These are phyloP conservation scores for Lasiodiplodia gonubiensis DNA, from an alignment of 2,329 filamentous ascomycete species.

Conservation along the genomic window DNA sequence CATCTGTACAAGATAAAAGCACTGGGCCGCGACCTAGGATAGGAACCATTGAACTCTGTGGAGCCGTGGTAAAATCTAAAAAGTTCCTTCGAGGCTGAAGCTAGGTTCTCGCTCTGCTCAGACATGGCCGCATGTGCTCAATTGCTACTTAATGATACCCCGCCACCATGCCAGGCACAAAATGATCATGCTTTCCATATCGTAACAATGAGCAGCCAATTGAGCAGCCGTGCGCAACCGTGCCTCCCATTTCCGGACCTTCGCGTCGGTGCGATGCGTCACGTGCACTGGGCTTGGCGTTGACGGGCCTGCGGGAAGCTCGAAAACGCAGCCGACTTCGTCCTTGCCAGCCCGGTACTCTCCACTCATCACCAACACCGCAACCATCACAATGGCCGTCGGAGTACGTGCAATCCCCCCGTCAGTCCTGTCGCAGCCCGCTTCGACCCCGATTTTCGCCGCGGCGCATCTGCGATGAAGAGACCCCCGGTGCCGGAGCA, in stretches of 20 bases:
- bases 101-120: background rate
- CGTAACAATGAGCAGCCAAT: background rate
- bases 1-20: conserved; percentile 27
- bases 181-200: background rate
- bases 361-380: conserved; percentile 42
- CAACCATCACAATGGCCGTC: conserved; percentile 52
- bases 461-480: conserved; percentile 37
- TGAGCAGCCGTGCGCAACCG: background rate
- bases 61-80: conserved; percentile 28
- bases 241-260: background rate
- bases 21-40: conserved; percentile 22
- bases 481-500: conserved; percentile 15
- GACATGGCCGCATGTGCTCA: background rate
- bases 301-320: conserved; percentile 26
- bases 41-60: conserved; percentile 24
- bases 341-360: conserved; percentile 54
- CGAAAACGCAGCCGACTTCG: conserved; percentile 29
- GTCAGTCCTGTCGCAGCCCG: conserved; percentile 23
- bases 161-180: background rate
- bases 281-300: conserved; percentile 15
- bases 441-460: conserved; percentile 29
- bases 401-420: conserved; percentile 46
- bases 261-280: conserved; percentile 1
- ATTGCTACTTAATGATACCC: background rate
- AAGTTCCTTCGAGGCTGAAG: conserved; percentile 25